Evolutionary conservation across 768 basidiomycete species (phyloP).

Genomic region (Lentinula sp.): DNA sequence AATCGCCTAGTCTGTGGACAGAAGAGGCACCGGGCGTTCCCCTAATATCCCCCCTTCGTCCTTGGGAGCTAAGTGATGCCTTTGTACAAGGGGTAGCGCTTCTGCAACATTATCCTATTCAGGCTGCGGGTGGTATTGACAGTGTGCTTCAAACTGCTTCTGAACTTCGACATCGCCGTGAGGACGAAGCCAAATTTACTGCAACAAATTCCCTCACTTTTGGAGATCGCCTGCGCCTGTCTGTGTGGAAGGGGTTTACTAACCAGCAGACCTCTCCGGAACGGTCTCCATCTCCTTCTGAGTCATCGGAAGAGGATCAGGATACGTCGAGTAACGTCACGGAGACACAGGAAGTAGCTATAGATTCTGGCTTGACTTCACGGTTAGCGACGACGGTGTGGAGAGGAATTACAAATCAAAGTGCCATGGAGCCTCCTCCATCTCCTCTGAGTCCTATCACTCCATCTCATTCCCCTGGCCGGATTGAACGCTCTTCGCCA

Average conservation of each 20-base stretch:
- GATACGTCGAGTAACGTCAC: constrained; percentile 31
- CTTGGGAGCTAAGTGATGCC: constrained; percentile 52
- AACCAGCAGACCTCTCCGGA: constrained; percentile 39
- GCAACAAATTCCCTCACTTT: constrained; percentile 35
- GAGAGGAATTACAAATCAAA: constrained; percentile 73
- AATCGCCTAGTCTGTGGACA: constrained; percentile 47
- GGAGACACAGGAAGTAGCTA: constrained; percentile 33
- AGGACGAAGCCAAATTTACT: constrained; percentile 25
- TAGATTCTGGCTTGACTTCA: constrained; percentile 34
- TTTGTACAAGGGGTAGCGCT: constrained; percentile 63
- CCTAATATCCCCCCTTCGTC: constrained; percentile 36
- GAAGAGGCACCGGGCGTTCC: constrained; percentile 31
- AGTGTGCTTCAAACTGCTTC: constrained; percentile 60
- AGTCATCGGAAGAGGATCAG: constrained; percentile 25
- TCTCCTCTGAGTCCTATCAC: constrained; percentile 29
- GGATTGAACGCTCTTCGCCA: constrained; percentile 16
- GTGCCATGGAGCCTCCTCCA: constrained; percentile 61
- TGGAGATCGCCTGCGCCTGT: constrained; percentile 49
- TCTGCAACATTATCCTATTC: constrained; percentile 60
- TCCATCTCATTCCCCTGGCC: constrained; percentile 16
- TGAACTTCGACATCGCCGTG: constrained; percentile 51
- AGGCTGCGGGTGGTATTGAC: constrained; percentile 64
- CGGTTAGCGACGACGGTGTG: constrained; percentile 61
- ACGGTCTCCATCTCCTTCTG: constrained; percentile 27
- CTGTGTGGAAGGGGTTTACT: constrained; percentile 65